Evolutionary conservation across 352 stramenopile species (phyloP), one percentile per base, ranked within the genome.

Genomic region (Elongisporangium prolatum): DNA sequence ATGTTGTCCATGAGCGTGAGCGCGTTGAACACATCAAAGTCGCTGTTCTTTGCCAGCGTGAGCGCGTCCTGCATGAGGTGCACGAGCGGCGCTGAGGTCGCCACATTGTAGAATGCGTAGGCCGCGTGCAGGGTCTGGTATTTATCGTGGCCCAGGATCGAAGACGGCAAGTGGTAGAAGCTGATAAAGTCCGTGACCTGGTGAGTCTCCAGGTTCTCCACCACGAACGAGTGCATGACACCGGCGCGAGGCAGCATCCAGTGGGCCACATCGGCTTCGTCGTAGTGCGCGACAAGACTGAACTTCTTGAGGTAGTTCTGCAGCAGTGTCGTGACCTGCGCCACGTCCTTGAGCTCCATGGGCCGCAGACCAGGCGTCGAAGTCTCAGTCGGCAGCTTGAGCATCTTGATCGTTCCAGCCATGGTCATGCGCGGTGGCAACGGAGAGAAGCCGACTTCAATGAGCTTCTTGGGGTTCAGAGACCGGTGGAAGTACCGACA

Each of bases 51-150:
- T 62, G 80, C 76, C 67, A 90, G 75, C 49, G 89, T 65, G 34
- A 90, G 72, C 40, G 71, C 67, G 60, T 82, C 71, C 50, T 75
- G 60, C 69, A 86, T 87, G 28, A 86, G 64, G 17, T 84, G 21
- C 34, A 63, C 63, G 16, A 86, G 68, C 21, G 69, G 52, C 56
- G 82, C 72, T 20, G 69, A 84, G 16, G 71, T 92, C 25, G 80
- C 82, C 52, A 90, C 78, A 63, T 99, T 99, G 82, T 99, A 99
- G 65, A 98, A 99, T 56, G 91, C 97, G 75, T 99, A 99, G n/a
- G 93, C 97, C 1, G 97, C 97, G 69, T 91, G 88, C n/a, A 99
- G 84, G 48, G 86, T 97, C 38, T 88, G 83, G 78, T 99, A 89
- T 75, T 98, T 98, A 25, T 85, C 65, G 72, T 99, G 85, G 50